Base-by-base conservation (phyloP, 768 basidiomycete genomes). In the Melanogaster broomeanus region DNA sequence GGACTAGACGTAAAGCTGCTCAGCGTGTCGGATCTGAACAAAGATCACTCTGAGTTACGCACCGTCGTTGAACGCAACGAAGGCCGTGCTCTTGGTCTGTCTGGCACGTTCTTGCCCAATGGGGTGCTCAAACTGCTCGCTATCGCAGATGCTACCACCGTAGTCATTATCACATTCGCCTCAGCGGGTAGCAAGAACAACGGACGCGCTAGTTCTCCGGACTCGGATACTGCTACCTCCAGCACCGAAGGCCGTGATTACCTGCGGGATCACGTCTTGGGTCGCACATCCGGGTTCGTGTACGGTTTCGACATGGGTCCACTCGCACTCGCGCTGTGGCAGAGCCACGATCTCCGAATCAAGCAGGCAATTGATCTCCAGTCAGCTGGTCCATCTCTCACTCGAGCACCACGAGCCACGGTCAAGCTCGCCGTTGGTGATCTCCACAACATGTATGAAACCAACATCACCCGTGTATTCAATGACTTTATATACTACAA, bases 361-460 rank as follows among this genome's bases (percentile, higher is more conserved):
- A 60, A 53, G 48, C 68, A 71, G 24, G 67, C 67, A 22, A 63
- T 69, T 30, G 69, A 69, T 11, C 13, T 69, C 2, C 67, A 71
- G 46, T 60, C 56, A 3, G 65, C 56, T 0, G 49, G 57, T 33
- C 19, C 61, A 3, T 6, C 51, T 3, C 27, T 0, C 33, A 57
- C 48, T 39, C 67, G 67, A 4, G 55, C 49, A 15, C 65, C 65
- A 2, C 49, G 21, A n/a, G 53, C 37, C 9, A 63, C 60, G 2
- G 52, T 69, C 40, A 41, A 55, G 10, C 3, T 57, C 6, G 67
- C 63, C 2, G 41, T 37, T 11, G 31, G 22, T 6, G 44, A 56
- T 25, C 30, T 45, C 27, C 27, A 45, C 35, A n/a, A 13, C 12
- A 30, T 50, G 8, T 28, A 57, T 9, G 15, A 59, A 9, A 25